Conservation (phyloP, 1,284 basidiomycete species). For the Pascua guehoae region DNA sequence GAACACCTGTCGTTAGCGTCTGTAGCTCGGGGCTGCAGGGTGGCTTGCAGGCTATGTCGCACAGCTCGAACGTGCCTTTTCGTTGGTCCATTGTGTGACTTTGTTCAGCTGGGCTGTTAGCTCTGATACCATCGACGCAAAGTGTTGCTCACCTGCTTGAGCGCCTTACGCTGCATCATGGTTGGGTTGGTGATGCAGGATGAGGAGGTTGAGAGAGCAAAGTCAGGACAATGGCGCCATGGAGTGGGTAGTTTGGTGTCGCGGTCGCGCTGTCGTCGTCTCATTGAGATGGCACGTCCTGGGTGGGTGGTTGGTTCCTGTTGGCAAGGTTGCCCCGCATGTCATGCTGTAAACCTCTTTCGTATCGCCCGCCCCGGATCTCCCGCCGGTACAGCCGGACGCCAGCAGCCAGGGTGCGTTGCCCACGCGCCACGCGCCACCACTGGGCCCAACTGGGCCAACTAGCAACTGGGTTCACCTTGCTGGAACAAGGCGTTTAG, state of each 20-base stretch:
- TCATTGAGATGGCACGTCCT: not conserved
- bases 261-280: no score
- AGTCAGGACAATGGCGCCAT: not conserved
- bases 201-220: not conserved
- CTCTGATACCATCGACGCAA: not conserved
- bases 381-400: no score
- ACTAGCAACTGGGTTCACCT: no score
- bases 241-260: no score
- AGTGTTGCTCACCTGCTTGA: slow-evolving; percentile 38
- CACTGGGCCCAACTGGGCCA: no score
- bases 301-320: no score
- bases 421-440: no score
- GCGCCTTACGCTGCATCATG: slow-evolving; percentile 45
- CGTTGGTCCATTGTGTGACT: slow-evolving; percentile 48
- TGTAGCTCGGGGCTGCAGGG: not conserved
- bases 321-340: not conserved
- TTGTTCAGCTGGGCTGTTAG: slow-evolving; percentile 37
- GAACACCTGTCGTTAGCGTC: slow-evolving; percentile 54
- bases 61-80: slow-evolving; percentile 30
- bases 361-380: no score
- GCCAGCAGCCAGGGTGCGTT: no score
- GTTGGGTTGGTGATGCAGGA: not conserved
- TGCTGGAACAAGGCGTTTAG: no score
- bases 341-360: not conserved
- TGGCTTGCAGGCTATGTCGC: not conserved